These are phyloP conservation scores for Nakazawaea populi DNA, from an alignment of 805 yeast species.

Conservation along the genomic window DNA sequence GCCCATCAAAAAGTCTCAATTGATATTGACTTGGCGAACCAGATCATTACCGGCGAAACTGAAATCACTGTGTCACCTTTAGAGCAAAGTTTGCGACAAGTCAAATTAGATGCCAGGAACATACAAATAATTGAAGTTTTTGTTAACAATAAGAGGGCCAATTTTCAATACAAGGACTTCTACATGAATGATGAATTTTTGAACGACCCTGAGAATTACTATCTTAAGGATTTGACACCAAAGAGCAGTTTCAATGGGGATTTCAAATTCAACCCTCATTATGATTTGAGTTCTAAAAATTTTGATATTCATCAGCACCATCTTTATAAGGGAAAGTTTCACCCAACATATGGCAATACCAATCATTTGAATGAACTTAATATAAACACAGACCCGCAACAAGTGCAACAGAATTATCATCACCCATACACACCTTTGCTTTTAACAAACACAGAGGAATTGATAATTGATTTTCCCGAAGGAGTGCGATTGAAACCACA, in stretches of 20 bases:
- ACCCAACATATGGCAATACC: conserved; percentile 45
- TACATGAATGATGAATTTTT: conserved; percentile 28
- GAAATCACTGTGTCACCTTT: conserved; percentile 79
- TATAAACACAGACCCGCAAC: conserved; percentile 21
- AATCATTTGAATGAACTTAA: conserved; percentile 23
- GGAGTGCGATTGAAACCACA: conserved; percentile 56
- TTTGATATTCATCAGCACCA: conserved; percentile 52
- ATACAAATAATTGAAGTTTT: conserved; percentile 56
- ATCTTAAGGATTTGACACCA: conserved; percentile 19
- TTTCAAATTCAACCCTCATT: conserved; percentile 19
- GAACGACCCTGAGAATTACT: conserved; percentile 23
- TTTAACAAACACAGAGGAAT: conserved; percentile 53
- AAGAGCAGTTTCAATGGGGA: conserved; percentile 5
- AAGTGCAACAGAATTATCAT: conserved; percentile 15
- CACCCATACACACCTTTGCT: conserved; percentile 18
- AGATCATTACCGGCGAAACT: conserved; percentile 62
- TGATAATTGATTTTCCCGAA: conserved; percentile 59
- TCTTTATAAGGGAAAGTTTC: conserved; percentile 45
- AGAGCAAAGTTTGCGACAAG: conserved; percentile 45
- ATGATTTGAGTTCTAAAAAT: conserved; percentile 37
- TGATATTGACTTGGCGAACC: conserved; percentile 70
- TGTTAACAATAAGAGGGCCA: conserved; percentile 56
- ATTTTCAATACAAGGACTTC: conserved; percentile 51
- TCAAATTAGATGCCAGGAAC: conserved; percentile 79
- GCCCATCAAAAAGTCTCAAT: conserved; percentile 81